phyloP scores from a whole-genome alignment of 192 early-diverging fungal species.

The Backusella circina region DNA sequence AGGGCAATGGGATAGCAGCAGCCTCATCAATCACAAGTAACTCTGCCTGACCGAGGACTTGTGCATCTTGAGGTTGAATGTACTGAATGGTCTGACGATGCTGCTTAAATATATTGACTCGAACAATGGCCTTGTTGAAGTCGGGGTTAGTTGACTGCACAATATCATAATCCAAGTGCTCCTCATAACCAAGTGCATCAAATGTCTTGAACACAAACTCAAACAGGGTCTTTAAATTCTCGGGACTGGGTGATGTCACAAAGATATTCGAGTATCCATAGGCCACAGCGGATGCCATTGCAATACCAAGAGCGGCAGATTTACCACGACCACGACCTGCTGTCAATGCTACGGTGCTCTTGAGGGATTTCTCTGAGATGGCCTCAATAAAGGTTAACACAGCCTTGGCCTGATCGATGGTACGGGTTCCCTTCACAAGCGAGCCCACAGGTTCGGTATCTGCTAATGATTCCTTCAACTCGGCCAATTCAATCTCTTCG shows the following conservation, averaged over 20 bases:
- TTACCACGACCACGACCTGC: conserved; percentile 97
- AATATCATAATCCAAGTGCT: conserved; percentile 98
- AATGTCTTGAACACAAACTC: conserved; percentile 98
- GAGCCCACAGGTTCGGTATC: conserved; percentile 91
- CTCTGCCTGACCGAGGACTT: conserved; percentile 93
- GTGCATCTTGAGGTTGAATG: conserved; percentile 94
- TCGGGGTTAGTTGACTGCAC: conserved; percentile 96
- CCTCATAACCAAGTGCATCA: conserved; percentile 96
- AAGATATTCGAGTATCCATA: conserved; percentile 99
- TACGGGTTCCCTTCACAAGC: conserved; percentile 75
- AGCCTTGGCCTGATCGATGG: conserved; percentile 96
- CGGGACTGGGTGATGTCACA: conserved; percentile 94
- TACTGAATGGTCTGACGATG: conserved; percentile 99
- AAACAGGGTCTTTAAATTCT: conserved; percentile 98
- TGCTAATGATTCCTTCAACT: conserved; percentile 81
- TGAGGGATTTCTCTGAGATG: conserved; percentile 91
- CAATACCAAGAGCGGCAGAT: conserved; percentile 91
- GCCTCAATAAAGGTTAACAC: conserved; percentile 96
- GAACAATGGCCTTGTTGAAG: conserved; percentile 92
- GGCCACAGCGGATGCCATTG: conserved; percentile 93
- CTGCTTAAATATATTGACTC: conserved; percentile 93
- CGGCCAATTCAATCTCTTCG: conserved; percentile 64
- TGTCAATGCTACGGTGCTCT: conserved; percentile 89
- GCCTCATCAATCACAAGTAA: conserved; percentile 98
- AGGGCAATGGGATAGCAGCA: conserved; percentile 93